phyloP scores from a whole-genome alignment of 257 asterid species.

The Forsythia viridissima region DNA sequence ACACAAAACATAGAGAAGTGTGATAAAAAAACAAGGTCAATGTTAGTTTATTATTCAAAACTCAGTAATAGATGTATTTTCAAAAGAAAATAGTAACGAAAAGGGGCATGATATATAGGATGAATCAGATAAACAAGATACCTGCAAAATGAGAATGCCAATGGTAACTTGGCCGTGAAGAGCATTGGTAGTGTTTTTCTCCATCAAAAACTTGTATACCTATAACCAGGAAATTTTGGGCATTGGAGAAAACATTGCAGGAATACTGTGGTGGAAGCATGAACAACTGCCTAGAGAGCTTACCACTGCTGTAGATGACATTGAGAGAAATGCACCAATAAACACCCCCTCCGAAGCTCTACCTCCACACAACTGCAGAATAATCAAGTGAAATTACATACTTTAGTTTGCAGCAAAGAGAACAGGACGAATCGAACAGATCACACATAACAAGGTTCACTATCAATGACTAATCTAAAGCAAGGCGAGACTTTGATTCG shows the following conservation, averaged over 20 bases:
- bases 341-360: slow-evolving; percentile 94
- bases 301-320: slow-evolving; percentile 99
- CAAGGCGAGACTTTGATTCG: background rate
- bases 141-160: slow-evolving; percentile 97
- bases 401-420: slow-evolving; percentile 19
- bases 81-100: slow-evolving; percentile 6
- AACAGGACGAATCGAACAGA: background rate
- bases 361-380: slow-evolving; percentile 90
- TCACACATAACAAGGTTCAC: background rate
- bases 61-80: background rate
- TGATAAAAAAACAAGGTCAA: background rate
- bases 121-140: slow-evolving; percentile 31
- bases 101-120: slow-evolving; percentile 8
- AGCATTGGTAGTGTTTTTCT: slow-evolving; percentile 75
- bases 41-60: slow-evolving; percentile 6
- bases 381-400: slow-evolving; percentile 23
- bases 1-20: background rate
- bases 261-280: slow-evolving; percentile 12
- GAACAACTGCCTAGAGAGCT: slow-evolving; percentile 22
- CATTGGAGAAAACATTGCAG: background rate
- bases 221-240: slow-evolving; percentile 14
- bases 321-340: slow-evolving; percentile 93
- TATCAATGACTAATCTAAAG: slow-evolving; percentile 9
- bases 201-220: slow-evolving; percentile 79
- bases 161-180: slow-evolving; percentile 98